Conservation (phyloP, 1,284 basidiomycete species). For the Rhodotorula sp. region DNA sequence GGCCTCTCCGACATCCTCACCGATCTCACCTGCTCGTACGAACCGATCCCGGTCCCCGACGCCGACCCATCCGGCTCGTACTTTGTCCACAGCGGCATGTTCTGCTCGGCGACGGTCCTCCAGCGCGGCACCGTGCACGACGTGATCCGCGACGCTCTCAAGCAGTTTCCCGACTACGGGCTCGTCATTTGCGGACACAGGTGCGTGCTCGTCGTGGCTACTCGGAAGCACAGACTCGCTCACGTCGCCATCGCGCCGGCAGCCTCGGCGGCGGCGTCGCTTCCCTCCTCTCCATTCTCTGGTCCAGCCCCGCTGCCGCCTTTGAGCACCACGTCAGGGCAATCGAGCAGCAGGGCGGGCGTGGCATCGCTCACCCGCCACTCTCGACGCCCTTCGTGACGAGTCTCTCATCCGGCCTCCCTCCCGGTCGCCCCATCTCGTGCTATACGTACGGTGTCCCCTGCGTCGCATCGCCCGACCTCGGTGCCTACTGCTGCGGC, state of each 20-base stretch:
- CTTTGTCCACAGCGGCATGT: conserved; percentile 58
- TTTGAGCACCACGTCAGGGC: conserved; percentile 9
- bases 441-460: conserved; percentile 55
- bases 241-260: conserved; percentile 22
- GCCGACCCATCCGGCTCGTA: conserved; percentile 52
- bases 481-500: conserved; percentile 54
- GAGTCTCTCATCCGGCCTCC: conserved; percentile 52
- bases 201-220: neutral
- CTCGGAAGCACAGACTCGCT: neutral
- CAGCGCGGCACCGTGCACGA: conserved; percentile 55
- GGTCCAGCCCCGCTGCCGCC: conserved; percentile 34
- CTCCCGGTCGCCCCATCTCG: conserved; percentile 56
- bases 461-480: conserved; percentile 55
- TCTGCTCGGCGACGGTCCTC: conserved; percentile 54
- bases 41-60: conserved; percentile 52
- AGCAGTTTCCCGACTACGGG: conserved; percentile 55
- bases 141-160: conserved; percentile 53
- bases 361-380: conserved; percentile 47
- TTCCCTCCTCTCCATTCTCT: conserved; percentile 45
- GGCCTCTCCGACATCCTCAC: conserved; percentile 58
- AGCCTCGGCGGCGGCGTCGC: conserved; percentile 59
- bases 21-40: conserved; percentile 58
- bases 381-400: conserved; percentile 57
- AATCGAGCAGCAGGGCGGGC: neutral
- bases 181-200: conserved; percentile 55